Evolutionary conservation across 768 basidiomycete species (phyloP), one percentile per base, ranked within the genome.

Genomic region (Lentinula edodes): DNA sequence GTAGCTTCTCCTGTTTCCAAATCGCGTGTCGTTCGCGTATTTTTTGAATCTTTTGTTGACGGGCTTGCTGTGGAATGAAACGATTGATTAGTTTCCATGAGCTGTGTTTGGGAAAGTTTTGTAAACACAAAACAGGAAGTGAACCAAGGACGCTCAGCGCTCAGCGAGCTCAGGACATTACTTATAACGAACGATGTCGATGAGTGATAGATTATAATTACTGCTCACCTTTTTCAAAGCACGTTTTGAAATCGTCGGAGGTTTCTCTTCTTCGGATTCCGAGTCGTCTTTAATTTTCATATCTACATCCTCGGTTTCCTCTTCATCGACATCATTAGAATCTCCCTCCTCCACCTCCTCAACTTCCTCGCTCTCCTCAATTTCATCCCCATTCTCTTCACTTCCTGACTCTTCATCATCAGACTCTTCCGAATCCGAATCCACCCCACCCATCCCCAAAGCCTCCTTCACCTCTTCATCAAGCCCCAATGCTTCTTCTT

Each of bases 401-500:
- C 7, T 1, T 2, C 18, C 53, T 0, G 53, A 54, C 2, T 67
- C 68, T 36, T 59, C 62, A 20, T 67, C 68, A 36, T 66, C 70
- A 7, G 62, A 52, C 56, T 71, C 46, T 20, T 79, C 79, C 66
- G 81, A 81, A 54, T 81, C 79, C 23, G 80, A 78, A 66, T 84
- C 78, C 0, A 79, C 78, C 64, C 79, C 76, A 13, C 79, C 69
- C 60, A 83, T 54, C 35, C 79, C 81, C 32, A 83, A 67, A 35
- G 76, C 64, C 56, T 74, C 76, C 67, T 72, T 81, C 69, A 71
- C 69, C 35, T 78, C 80, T 43, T 72, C 73, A 50, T 81, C 77
- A 18, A 81, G 61, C 0, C 77, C 79, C 39, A 80, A 68, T 42
- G 75, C 74, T 68, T 81, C 80, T 48, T 80, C 79, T 61, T 77